Base-by-base conservation (phyloP, 192 early-diverging fungal genomes). In the Backusella tuberculispora region DNA sequence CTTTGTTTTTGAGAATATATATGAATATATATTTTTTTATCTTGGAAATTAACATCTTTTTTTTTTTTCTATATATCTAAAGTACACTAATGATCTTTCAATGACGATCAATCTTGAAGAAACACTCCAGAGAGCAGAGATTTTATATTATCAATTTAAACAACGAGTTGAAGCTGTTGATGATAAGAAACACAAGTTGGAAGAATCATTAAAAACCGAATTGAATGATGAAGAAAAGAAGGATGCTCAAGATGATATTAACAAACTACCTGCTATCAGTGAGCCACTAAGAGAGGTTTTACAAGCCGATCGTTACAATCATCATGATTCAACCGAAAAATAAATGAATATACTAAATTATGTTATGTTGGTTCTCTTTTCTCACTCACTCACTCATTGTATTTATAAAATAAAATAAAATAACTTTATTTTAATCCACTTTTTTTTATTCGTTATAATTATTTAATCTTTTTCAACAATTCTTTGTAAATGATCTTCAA, bases 11-110 rank as follows among this genome's bases (percentile, higher is more conserved):
- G 34, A 46, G 15, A n/a, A n/a, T n/a, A n/a, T n/a, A n/a, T n/a
- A n/a, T n/a, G 29, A 34, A 34, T 34, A 34, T 34, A 29, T 19
- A 14, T n/a, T n/a, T n/a, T n/a, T n/a, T n/a, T n/a, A 53, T 65
- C 17, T 45, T 21, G 6, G 63, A 34, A 14, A 37, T 40, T 48
- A 15, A 24, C 37, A 60, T 45, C 12, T 12, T 46, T 50, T 50
- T 63, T 44, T 21, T n/a, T n/a, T n/a, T n/a, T n/a, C n/a, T n/a
- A n/a, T n/a, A n/a, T n/a, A n/a, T n/a, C n/a, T n/a, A 8, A 80
- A 92, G 89, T 97, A 93, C 66, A 90, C 94, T 14, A 95, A 98
- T 79, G 95, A 98, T 76, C 80, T 97, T 37, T 90, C 92, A 34
- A 88, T 86, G 73, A 93, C 89, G 1, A 93, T 96, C 38, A 82